Percentiles rank a stretch among this genome's conserved stretches.
Conservation (phyloP, 805 yeast genomes). For the Wickerhamiella qilinensis region DNA sequence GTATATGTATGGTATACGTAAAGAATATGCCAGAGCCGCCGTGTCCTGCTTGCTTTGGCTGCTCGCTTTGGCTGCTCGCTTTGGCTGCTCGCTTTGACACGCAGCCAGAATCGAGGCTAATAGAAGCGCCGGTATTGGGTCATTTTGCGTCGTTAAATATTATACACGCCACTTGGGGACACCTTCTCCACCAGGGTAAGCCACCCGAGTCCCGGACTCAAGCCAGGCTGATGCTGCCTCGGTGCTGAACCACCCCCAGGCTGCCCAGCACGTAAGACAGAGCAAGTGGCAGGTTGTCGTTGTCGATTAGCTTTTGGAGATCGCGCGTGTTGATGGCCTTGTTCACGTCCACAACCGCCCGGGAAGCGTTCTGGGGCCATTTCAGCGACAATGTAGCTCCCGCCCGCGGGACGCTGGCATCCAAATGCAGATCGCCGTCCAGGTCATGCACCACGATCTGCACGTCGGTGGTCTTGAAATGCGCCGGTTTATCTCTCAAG, state of each 20-base stretch:
- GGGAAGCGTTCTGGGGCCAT: background rate
- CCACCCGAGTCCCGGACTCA: too few relatives aligned
- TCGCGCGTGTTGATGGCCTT: constrained; percentile 10
- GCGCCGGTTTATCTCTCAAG: constrained; percentile 11
- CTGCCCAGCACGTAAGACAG: constrained; percentile 10
- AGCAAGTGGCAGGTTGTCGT: constrained; percentile 11
- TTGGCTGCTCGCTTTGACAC: too few relatives aligned
- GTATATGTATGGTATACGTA: too few relatives aligned
- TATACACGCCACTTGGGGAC: too few relatives aligned
- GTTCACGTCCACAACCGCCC: constrained; percentile 1
- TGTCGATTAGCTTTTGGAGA: constrained; percentile 5
- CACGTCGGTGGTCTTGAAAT: constrained; percentile 5
- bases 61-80: too few relatives aligned
- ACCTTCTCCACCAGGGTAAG: too few relatives aligned
- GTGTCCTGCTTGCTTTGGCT: too few relatives aligned
- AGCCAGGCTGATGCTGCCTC: constrained; percentile 5
- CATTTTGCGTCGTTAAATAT: too few relatives aligned
- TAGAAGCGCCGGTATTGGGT: too few relatives aligned
- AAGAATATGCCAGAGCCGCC: too few relatives aligned
- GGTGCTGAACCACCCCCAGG: constrained; percentile 8
- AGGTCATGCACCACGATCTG: constrained; percentile 1
- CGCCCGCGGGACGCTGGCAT: background rate
- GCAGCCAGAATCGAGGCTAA: too few relatives aligned
- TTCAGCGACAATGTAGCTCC: background rate
- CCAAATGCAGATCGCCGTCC: too few relatives aligned